Percentiles rank a stretch among this genome's conserved stretches.
phyloP scores from a whole-genome alignment of 2,329 filamentous ascomycete species.

The Alternaria metachromatica region DNA sequence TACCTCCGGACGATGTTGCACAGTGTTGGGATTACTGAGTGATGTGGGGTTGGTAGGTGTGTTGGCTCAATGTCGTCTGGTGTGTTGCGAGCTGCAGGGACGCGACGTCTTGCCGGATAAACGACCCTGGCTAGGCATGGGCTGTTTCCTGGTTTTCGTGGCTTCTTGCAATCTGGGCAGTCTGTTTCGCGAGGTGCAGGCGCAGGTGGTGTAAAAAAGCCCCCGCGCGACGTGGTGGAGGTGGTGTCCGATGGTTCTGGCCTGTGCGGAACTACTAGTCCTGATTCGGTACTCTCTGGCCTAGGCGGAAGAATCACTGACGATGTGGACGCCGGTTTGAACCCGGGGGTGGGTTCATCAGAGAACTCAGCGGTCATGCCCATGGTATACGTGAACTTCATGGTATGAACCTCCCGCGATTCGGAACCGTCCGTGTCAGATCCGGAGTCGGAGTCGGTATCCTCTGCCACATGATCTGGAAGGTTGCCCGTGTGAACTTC shows the following conservation, averaged over 20 bases:
- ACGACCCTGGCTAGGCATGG: slow-evolving; percentile 13
- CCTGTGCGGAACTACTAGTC: not conserved
- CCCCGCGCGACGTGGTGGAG: not conserved
- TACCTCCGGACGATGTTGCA: slow-evolving; percentile 8
- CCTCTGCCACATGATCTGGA: not conserved
- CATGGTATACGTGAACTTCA: not conserved
- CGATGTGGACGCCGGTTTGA: not conserved
- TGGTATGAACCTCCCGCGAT: not conserved
- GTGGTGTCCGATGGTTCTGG: not conserved
- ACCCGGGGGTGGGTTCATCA: not conserved
- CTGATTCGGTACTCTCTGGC: not conserved
- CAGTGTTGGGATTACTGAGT: not conserved
- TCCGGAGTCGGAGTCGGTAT: not conserved
- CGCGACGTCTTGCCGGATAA: slow-evolving; percentile 2
- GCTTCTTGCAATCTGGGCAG: not conserved
- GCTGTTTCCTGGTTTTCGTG: not conserved
- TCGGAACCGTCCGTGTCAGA: not conserved
- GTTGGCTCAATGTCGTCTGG: not conserved
- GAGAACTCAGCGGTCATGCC: not conserved
- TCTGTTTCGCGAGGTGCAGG: not conserved
- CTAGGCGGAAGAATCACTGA: not conserved
- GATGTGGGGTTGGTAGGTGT: not conserved
- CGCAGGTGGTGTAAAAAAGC: not conserved
- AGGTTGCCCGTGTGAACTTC: not conserved
- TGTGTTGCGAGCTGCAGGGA: not conserved